phyloP scores from a whole-genome alignment of 2,329 filamentous ascomycete species.

The Penicillium sp. region DNA sequence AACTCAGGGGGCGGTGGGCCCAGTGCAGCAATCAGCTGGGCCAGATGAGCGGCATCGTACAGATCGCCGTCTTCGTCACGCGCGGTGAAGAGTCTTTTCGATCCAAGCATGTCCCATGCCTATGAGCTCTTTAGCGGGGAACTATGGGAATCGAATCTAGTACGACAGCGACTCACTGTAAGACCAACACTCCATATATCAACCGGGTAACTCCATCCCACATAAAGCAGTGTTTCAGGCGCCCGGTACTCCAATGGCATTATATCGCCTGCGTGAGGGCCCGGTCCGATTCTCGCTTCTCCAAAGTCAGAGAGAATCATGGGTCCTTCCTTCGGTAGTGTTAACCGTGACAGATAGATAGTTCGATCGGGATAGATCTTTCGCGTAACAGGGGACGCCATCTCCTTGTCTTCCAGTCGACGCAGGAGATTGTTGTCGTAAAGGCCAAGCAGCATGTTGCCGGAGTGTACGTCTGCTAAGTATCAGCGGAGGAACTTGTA shows the following conservation, averaged over 20 bases:
- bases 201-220: conserved; percentile 31
- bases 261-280: conserved; percentile 25
- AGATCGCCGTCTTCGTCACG: conserved; percentile 34
- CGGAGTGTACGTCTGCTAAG: conserved; percentile 36
- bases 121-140: too few species aligned
- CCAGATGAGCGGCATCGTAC: conserved; percentile 45
- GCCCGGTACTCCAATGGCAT: conserved; percentile 33
- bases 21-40: conserved; percentile 45
- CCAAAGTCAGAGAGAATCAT: conserved; percentile 34
- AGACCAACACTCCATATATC: conserved; percentile 37
- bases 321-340: conserved; percentile 27
- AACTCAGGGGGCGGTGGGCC: conserved; percentile 42
- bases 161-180: too few species aligned
- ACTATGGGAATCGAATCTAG: too few species aligned
- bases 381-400: conserved; percentile 17
- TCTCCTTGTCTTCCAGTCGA: conserved; percentile 37
- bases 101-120: conserved; percentile 50
- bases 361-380: conserved; percentile 21
- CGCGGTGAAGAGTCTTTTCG: conserved; percentile 42
- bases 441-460: conserved; percentile 34
- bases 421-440: conserved; percentile 26
- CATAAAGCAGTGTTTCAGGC: conserved; percentile 32
- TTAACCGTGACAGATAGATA: conserved; percentile 29
- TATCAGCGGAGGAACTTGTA: too few species aligned
- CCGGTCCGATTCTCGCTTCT: conserved; percentile 28